Conservation (phyloP, 1,284 basidiomycete species). For the Violaceomyces palustris region DNA sequence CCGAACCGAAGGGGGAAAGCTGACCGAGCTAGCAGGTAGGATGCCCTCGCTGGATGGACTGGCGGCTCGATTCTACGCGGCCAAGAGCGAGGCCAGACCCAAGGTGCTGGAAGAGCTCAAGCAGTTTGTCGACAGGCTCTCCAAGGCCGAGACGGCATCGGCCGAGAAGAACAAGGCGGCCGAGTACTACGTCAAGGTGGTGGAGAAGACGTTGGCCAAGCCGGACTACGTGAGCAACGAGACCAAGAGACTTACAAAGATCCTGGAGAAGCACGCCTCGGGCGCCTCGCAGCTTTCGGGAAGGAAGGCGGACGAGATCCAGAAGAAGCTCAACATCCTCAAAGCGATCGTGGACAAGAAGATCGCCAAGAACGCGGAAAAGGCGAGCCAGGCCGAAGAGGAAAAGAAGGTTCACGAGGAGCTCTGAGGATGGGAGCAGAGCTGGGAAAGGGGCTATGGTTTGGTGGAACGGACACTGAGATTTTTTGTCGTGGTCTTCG, state of each 20-base stretch:
- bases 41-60: conserved; percentile 71
- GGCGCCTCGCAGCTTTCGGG: conserved; percentile 59
- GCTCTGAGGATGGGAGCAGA: too few relatives aligned
- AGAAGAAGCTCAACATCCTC: conserved; percentile 83
- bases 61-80: conserved; percentile 69
- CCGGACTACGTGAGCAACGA: conserved; percentile 82
- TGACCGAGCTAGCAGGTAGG: conserved; percentile 77
- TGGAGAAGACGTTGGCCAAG: conserved; percentile 73
- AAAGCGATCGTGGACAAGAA: conserved; percentile 60
- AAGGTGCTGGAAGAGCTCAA: conserved; percentile 62
- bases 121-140: conserved; percentile 48
- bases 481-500: too few relatives aligned
- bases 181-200: conserved; percentile 76
- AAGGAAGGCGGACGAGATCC: conserved; percentile 85
- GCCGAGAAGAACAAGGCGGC: conserved; percentile 57
- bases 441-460: too few relatives aligned
- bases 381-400: too few relatives aligned
- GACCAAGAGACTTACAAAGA: conserved; percentile 62
- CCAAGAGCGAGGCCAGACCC: conserved; percentile 59
- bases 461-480: too few relatives aligned
- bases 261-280: conserved; percentile 65
- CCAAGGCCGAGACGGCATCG: conserved; percentile 29
- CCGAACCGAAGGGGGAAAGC: conserved; percentile 72
- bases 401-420: too few relatives aligned
- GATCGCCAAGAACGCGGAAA: conserved; percentile 30